Conservation (phyloP, 805 yeast genomes). For the Ascoidea asiatica region DNA sequence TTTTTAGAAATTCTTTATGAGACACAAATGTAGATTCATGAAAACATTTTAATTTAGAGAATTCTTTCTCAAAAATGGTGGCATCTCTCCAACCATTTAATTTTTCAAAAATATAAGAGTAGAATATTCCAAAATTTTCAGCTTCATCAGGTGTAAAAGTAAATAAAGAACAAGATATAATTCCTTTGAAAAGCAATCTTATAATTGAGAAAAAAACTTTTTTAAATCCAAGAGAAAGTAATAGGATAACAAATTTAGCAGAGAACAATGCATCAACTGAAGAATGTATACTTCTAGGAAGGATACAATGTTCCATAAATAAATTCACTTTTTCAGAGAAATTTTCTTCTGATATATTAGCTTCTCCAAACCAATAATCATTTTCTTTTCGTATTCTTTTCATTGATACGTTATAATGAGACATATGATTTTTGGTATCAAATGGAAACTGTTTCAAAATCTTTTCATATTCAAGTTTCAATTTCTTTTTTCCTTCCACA, state of each 20-base stretch:
- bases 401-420: conserved; percentile 21
- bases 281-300: conserved; percentile 70
- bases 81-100: conserved; percentile 32
- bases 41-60: background rate
- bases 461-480: conserved; percentile 14
- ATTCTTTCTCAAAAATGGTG: background rate
- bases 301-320: conserved; percentile 49
- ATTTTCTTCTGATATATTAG: conserved; percentile 10
- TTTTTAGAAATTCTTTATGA: background rate
- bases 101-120: conserved; percentile 35
- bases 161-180: conserved; percentile 42
- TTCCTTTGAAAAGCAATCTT: conserved; percentile 32
- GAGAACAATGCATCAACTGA: conserved; percentile 70
- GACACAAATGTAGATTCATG: no score
- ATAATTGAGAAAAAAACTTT: conserved; percentile 27
- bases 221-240: conserved; percentile 27
- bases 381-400: conserved; percentile 18
- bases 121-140: conserved; percentile 70
- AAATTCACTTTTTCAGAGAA: conserved; percentile 13
- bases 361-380: conserved; percentile 25
- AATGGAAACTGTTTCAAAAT: conserved; percentile 18
- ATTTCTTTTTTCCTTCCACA: conserved; percentile 17
- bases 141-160: conserved; percentile 68
- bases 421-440: conserved; percentile 32
- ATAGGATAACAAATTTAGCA: conserved; percentile 42